Evolutionary conservation across 148 eudicot species (phyloP), one percentile per base, ranked within the genome.

Genomic region (Silene conica): DNA sequence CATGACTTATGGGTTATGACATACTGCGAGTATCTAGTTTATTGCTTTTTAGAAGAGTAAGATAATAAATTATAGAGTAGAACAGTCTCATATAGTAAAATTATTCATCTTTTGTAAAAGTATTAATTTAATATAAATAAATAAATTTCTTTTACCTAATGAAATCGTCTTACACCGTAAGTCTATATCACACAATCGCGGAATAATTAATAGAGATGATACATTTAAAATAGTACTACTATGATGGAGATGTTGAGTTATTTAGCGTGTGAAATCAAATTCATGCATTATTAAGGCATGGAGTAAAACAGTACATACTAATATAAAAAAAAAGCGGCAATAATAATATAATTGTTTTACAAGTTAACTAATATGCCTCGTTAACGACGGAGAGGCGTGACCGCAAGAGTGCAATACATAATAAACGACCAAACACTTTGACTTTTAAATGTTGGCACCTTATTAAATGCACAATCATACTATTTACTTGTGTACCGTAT

Each of bases 261-360:
- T 70, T 46, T 76, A 18, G 74, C 74, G 54, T 69, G 61, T 60
- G 61, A 76, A 60, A 60, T 58, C 41, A 76, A 68, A 76, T 11
- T 59, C 67, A 59, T 67, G 67, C 38, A 48, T 63, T 64, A 48
- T 22, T 48, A 63, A 50, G 19, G 3, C 6, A 56, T n/a, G 7
- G 20, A 15, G n/a, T 15, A 55, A 18, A 31, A 2, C 4, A 31
- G 34, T 31, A 55, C 59, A 6, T 56, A 56, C 21, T 56, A 56
- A 55, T 18, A 55, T 14, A 55, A 20, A 59, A 55, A 20, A 59
- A 5, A 66, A 66, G 72, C 63, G n/a, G 55, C 56, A n/a, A 10
- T 28, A 31, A 14, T 8, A 64, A 74, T 63, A 22, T 50, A 74
- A 19, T 56, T 25, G 15, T 2, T 1, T 0, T 69, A 46, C 55